Percentiles rank a stretch among this genome's conserved stretches.
phyloP scores from a whole-genome alignment of 1,284 basidiomycete species.

The Irpex lacteus region DNA sequence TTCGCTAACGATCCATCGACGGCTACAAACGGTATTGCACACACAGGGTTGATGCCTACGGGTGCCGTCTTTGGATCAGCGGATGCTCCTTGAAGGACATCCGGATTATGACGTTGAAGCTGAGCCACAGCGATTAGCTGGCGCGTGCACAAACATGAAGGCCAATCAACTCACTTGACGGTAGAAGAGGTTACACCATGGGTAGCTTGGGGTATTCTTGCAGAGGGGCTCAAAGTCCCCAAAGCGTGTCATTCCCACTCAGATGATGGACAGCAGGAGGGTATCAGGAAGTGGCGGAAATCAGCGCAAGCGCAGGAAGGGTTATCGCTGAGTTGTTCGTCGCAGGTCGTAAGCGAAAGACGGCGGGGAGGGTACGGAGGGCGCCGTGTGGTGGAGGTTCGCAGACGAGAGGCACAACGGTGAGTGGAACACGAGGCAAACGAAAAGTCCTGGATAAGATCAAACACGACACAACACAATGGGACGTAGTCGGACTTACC shows the following conservation, averaged over 20 bases:
- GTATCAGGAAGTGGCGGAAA: slow-evolving; percentile 4
- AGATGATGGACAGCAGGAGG: slow-evolving; percentile 17
- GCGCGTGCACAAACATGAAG: slow-evolving; percentile 4
- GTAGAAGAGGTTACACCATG: slow-evolving; percentile 74
- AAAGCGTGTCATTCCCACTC: slow-evolving; percentile 45
- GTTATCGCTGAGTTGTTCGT: slow-evolving; percentile 8
- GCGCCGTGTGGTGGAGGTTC: neutral
- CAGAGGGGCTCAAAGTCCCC: slow-evolving; percentile 62
- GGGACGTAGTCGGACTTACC: slow-evolving; percentile 1
- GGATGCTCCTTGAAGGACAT: slow-evolving; percentile 38
- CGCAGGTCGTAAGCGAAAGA: slow-evolving; percentile 2
- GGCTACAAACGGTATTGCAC: slow-evolving; percentile 49
- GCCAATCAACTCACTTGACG: slow-evolving; percentile 40
- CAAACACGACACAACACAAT: slow-evolving; percentile 10
- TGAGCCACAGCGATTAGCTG: slow-evolving; percentile 17
- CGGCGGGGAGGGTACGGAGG: neutral
- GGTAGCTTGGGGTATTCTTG: slow-evolving; percentile 55
- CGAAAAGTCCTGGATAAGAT: slow-evolving; percentile 8
- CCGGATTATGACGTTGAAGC: slow-evolving; percentile 32
- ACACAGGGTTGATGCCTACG: slow-evolving; percentile 55
- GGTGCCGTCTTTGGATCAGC: slow-evolving; percentile 43
- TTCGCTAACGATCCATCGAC: slow-evolving; percentile 59
- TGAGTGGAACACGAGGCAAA: slow-evolving; percentile 4
- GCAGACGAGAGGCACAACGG: slow-evolving; percentile 3
- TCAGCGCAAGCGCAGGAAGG: slow-evolving; percentile 6